Evolutionary conservation across 2,329 filamentous ascomycete species (phyloP).

Genomic region (Aspergillus fischeri): DNA sequence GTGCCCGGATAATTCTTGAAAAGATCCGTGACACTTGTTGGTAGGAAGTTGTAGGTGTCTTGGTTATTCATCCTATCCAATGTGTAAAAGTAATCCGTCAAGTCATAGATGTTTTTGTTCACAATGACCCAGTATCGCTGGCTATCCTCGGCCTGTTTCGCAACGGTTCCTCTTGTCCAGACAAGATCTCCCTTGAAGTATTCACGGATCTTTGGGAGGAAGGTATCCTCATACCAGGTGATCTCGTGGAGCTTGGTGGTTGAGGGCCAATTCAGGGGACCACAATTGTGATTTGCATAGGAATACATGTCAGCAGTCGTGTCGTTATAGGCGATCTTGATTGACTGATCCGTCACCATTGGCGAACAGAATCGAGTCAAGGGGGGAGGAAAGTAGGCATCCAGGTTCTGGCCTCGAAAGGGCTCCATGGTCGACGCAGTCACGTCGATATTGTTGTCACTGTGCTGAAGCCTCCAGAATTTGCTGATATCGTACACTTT

Average conservation of each 20-base stretch:
- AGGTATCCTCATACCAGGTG: constrained; percentile 73
- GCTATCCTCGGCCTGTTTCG: constrained; percentile 61
- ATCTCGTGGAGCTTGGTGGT: constrained; percentile 55
- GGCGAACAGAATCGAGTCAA: constrained; percentile 70
- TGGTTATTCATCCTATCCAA: constrained; percentile 54
- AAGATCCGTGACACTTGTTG: constrained; percentile 61
- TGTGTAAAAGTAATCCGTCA: constrained; percentile 89
- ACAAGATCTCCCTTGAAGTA: constrained; percentile 88
- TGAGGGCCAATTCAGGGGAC: constrained; percentile 54
- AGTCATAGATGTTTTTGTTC: constrained; percentile 72
- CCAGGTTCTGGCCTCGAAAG: constrained; percentile 73
- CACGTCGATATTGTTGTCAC: constrained; percentile 56
- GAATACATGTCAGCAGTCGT: constrained; percentile 61
- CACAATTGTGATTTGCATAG: constrained; percentile 66
- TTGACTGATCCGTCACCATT: constrained; percentile 58
- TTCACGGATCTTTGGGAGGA: constrained; percentile 74
- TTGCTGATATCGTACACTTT: constrained; percentile 88
- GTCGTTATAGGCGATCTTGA: constrained; percentile 49
- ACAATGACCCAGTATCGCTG: constrained; percentile 77
- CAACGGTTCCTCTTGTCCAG: constrained; percentile 57
- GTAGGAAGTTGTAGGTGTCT: constrained; percentile 66
- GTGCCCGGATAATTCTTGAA: constrained; percentile 72
- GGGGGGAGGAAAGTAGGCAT: constrained; percentile 80
- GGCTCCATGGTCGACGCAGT: constrained; percentile 64
- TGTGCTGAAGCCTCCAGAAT: constrained; percentile 83